A percentile compares a stretch with the other conserved stretches of the same genome.
Evolutionary conservation across 352 stramenopile genomes (phyloP).

Genomic region (Pythium graminicola): DNA sequence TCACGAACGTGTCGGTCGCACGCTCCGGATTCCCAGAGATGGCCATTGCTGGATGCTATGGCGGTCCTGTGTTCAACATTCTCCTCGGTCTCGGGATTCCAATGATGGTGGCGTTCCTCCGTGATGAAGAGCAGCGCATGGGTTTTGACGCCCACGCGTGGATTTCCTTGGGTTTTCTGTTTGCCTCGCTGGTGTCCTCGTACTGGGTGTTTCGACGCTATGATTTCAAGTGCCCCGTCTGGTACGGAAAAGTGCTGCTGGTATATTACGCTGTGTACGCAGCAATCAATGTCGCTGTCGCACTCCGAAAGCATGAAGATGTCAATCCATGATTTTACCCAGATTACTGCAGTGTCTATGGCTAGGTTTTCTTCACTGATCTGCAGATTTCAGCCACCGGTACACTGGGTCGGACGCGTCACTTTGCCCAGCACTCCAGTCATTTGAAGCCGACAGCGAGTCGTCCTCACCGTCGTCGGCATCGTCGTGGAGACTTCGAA

Average conservation of each 20-base stretch:
- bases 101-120: constrained; percentile 54
- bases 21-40: constrained; percentile 76
- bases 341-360: not conserved
- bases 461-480: constrained; percentile 6
- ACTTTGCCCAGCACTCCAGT: constrained; percentile 31
- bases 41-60: constrained; percentile 81
- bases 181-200: constrained; percentile 43
- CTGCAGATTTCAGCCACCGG: constrained; percentile 43
- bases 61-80: constrained; percentile 79
- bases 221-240: constrained; percentile 51
- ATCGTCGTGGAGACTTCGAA: not conserved
- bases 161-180: constrained; percentile 70
- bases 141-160: constrained; percentile 58
- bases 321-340: not conserved
- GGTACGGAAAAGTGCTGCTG: constrained; percentile 70
- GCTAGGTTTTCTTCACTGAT: not conserved
- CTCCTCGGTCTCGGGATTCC: constrained; percentile 71
- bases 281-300: constrained; percentile 55
- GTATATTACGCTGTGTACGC: constrained; percentile 68
- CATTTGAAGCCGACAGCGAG: constrained; percentile 2
- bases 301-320: constrained; percentile 18
- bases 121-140: constrained; percentile 34
- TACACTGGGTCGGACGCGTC: constrained; percentile 47
- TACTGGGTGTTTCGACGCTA: constrained; percentile 47
- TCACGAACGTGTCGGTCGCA: constrained; percentile 79